Evolutionary conservation across 805 yeast genomes (phyloP).

Genomic region (Hanseniaspora nectarophila): DNA sequence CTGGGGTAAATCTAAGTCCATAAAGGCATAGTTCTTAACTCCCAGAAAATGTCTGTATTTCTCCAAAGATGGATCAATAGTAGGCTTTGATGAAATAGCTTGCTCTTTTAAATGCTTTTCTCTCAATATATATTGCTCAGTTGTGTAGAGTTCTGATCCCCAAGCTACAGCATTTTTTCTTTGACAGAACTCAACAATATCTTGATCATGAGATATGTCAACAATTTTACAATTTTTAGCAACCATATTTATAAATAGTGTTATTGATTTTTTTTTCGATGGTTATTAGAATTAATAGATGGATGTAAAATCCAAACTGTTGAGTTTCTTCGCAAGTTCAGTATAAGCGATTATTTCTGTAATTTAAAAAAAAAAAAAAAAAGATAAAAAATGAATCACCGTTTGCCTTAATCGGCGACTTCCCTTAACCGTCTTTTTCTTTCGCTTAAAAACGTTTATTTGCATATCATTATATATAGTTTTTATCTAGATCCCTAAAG

Average conservation of each 20-base stretch:
- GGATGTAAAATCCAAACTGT: too few relatives aligned
- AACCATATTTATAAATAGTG: background rate
- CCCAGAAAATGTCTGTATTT: slow-evolving; percentile 24
- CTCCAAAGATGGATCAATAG: background rate
- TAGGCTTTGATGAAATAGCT: background rate
- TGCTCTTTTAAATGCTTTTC: slow-evolving; percentile 21
- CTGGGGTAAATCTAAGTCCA: slow-evolving; percentile 21
- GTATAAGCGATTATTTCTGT: too few relatives aligned
- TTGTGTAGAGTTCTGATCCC: slow-evolving; percentile 26
- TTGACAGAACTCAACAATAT: slow-evolving; percentile 30
- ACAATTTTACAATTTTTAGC: slow-evolving; percentile 12
- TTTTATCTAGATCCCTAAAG: background rate
- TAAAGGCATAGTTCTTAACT: slow-evolving; percentile 29
- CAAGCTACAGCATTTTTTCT: slow-evolving; percentile 27
- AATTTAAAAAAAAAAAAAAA: too few relatives aligned
- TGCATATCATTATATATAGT: background rate
- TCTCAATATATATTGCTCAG: slow-evolving; percentile 31
- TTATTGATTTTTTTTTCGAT: too few relatives aligned
- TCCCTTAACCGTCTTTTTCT: too few relatives aligned
- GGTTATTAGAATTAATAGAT: too few relatives aligned
- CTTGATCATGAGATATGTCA: slow-evolving; percentile 25
- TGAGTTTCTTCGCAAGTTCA: too few relatives aligned
- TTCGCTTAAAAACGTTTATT: too few relatives aligned
- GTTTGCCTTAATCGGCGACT: too few relatives aligned
- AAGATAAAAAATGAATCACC: too few relatives aligned